Evolutionary conservation across 352 stramenopile species (phyloP), one percentile per base, ranked within the genome.

Genomic region (Globisporangium perplexum): DNA sequence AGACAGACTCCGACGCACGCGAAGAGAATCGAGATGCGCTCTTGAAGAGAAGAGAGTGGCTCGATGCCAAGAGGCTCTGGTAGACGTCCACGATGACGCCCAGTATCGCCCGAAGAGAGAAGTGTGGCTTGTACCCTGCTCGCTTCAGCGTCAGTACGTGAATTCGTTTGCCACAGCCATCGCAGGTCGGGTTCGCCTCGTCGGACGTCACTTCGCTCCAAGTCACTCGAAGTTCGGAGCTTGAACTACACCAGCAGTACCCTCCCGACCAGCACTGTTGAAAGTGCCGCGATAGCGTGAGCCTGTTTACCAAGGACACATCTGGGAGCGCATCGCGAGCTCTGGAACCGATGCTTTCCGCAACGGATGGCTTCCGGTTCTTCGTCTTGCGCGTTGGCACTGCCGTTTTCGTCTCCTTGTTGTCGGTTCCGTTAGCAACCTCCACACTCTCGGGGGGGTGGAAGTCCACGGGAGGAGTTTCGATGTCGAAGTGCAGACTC

Each of bases 41-140:
- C 24, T 72, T 75, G 54, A 75, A 90, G 4, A 90, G 59, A 7
- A 74, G 50, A 0, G 47, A 52, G 30, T 86, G 67, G 8, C 74
- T 72, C 8, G 63, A 52, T 3, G 62, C 46, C 35, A 62, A 53
- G 7, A 90, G 65, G 8, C 69, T 65, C 20, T 55, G 59, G 55
- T 88, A 90, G 3, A 86, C 75, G 5, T 87, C 63, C 2, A 58
- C 46, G 14, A 90, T 78, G 30, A 88, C 67, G 2, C 59, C 66
- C 30, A 90, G 67, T 4, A 74, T 74, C 38, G 59, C 58, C 39
- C 80, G 69, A 0, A 68, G 59, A 6, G 80, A 82, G 42, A 88
- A 90, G 35, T 85, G 71, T 1, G 74, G 77, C 23, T 47, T 65
- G 39, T 82, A 86, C 1, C 43, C 51, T 1, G 53, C 43, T 36